Percentiles rank a stretch among this genome's conserved stretches.
These are phyloP conservation scores for Globisporangium uncinulatum DNA, from an alignment of 352 stramenopile genomes.

Conservation along the genomic window DNA sequence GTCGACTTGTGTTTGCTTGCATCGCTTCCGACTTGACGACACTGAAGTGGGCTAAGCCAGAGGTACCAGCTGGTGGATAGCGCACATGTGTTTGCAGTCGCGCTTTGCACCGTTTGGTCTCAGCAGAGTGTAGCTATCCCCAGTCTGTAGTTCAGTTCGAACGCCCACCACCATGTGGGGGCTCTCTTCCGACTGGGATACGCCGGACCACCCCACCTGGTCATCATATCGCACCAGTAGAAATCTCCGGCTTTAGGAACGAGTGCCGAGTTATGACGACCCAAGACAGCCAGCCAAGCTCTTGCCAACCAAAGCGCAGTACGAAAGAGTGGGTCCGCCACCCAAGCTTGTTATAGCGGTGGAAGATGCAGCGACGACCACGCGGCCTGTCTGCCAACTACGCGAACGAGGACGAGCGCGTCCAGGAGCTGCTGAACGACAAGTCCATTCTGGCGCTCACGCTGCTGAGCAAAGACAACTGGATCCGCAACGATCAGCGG, in stretches of 20 bases:
- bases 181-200: constrained; percentile 6
- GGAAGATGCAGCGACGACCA: constrained; percentile 19
- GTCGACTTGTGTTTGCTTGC: too few species aligned
- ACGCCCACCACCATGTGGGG: neutral
- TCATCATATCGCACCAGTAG: constrained; percentile 1
- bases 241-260: neutral
- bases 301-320: neutral
- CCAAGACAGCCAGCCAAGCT: too few species aligned
- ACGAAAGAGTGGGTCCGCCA: neutral
- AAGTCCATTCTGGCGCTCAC: constrained; percentile 42
- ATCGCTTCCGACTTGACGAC: too few species aligned
- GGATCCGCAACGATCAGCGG: constrained; percentile 64
- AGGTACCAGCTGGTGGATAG: too few species aligned
- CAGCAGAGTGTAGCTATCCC: neutral
- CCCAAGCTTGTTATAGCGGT: neutral
- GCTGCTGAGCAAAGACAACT: constrained; percentile 61
- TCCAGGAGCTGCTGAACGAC: constrained; percentile 55
- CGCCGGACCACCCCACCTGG: neutral
- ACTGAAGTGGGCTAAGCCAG: too few species aligned
- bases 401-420: constrained; percentile 42
- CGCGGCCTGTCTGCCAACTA: constrained; percentile 47
- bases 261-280: neutral
- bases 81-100: neutral
- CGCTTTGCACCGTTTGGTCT: neutral
- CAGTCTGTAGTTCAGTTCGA: neutral